Evolutionary conservation across 2,329 filamentous ascomycete genomes (phyloP), one percentile per base, ranked within the genome.

Genomic region (Diaporthe citrichinensis): DNA sequence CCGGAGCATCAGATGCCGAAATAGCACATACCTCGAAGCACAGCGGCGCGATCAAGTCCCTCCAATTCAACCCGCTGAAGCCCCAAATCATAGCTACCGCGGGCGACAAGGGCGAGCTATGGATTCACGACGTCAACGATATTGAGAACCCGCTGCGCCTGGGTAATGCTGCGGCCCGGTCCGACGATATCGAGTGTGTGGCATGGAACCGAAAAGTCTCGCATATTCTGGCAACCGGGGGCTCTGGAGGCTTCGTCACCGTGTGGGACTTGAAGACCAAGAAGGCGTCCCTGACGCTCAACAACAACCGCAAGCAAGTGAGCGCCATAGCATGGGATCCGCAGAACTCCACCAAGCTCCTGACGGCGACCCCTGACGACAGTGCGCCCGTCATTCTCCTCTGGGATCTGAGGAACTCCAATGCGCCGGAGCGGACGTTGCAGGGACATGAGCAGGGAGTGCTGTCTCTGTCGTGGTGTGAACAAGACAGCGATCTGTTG

Each of bases 131-230:
- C 82, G 88, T 98, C 79, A 95, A 97, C 85, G 96, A 98, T 84
- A 90, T 96, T 79, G 91, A 92, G 74, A 97, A 94, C 82, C 94
- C 96, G 7, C 98, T 97, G 86, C 92, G 96, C 78, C 88, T 99
- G 44, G 97, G 97, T 76, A 97, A 94, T 78, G 91, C 94, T 51
- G 95, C 95, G 57, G 96, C 95, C 78, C 94, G 96, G 82, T 94
- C 95, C 53, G 96, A 98, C 81, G 97, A 99, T 80, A 94, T 98
- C 78, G 97, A 98, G 81, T 98, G 96, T 79, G 89, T 99, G 76
- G 96, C 98, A 80, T 99, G 97, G 97, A 99, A 99, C 86, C 96
- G 95, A 82, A 98, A 98, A 87, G 96, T 98, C 57, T 92, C 96
- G 20, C 96, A 99, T 83, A 99, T 99, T 83, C 87, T 99, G 79